Percentiles rank a stretch among this genome's conserved stretches.
phyloP scores from a whole-genome alignment of 1,139 yeast species.

The Protomyces pachydermus region DNA sequence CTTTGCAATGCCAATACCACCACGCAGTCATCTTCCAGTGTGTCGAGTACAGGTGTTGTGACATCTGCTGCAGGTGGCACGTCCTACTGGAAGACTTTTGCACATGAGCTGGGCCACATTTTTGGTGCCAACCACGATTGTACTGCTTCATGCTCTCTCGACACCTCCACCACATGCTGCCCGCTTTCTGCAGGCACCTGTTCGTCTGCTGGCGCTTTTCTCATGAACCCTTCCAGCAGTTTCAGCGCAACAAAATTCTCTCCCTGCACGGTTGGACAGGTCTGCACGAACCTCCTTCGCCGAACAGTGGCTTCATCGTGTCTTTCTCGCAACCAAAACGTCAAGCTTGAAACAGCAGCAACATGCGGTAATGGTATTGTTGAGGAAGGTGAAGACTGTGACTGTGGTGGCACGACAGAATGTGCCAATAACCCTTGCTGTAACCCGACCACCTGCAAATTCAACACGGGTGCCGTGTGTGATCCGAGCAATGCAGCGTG shows the following conservation, averaged over 20 bases:
- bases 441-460: slow-evolving; percentile 41
- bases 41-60: slow-evolving; percentile 41
- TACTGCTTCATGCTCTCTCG: slow-evolving; percentile 38
- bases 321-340: slow-evolving; percentile 39
- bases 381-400: slow-evolving; percentile 44
- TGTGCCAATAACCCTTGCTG: slow-evolving; percentile 41
- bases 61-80: slow-evolving; percentile 38
- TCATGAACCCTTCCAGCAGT: slow-evolving; percentile 42
- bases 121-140: slow-evolving; percentile 47
- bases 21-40: slow-evolving; percentile 31
- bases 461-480: slow-evolving; percentile 40
- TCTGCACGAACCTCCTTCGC: slow-evolving; percentile 39
- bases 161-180: slow-evolving; percentile 39
- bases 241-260: slow-evolving; percentile 38
- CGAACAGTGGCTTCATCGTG: slow-evolving; percentile 40
- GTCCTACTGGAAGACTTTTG: slow-evolving; percentile 40
- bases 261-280: slow-evolving; percentile 41
- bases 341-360: slow-evolving; percentile 37
- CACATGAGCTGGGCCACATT: slow-evolving; percentile 44
- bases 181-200: slow-evolving; percentile 38
- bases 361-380: slow-evolving; percentile 44
- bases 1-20: slow-evolving; percentile 37
- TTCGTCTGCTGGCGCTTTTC: slow-evolving; percentile 39
- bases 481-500: slow-evolving; percentile 42
- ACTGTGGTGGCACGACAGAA: slow-evolving; percentile 43